A percentile compares a stretch with the other conserved stretches of the same genome.
These are phyloP conservation scores for Colletotrichum horii DNA, from an alignment of 2,329 filamentous ascomycete genomes.

Conservation along the genomic window DNA sequence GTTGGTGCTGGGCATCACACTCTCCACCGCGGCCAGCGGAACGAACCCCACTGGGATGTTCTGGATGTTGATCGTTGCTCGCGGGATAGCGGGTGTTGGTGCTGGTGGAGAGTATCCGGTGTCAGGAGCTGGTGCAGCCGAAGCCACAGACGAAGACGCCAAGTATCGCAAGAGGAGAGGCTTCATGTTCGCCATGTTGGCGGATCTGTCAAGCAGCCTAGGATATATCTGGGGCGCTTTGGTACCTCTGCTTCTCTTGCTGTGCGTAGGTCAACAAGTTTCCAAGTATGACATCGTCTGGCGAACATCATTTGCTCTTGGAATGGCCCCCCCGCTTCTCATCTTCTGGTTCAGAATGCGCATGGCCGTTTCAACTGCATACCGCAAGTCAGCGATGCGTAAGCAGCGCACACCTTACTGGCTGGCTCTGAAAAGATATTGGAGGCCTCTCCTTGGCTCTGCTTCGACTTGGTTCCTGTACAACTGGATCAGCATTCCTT, in stretches of 20 bases:
- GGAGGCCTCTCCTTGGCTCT: slow-evolving; percentile 52
- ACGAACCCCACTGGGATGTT: slow-evolving; percentile 43
- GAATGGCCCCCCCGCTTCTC: slow-evolving; percentile 51
- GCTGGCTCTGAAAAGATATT: slow-evolving; percentile 53
- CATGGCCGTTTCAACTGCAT: slow-evolving; percentile 55
- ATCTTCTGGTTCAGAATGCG: slow-evolving; percentile 59
- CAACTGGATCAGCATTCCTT: slow-evolving; percentile 60
- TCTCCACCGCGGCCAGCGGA: slow-evolving; percentile 51
- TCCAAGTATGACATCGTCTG: slow-evolving; percentile 50
- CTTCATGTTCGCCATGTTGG: slow-evolving; percentile 62
- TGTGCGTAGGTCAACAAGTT: slow-evolving; percentile 50
- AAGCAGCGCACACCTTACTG: slow-evolving; percentile 51
- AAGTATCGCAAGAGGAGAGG: slow-evolving; percentile 51
- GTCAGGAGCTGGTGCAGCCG: slow-evolving; percentile 51
- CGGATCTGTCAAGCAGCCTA: slow-evolving; percentile 53
- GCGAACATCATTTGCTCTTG: slow-evolving; percentile 55
- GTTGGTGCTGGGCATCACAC: slow-evolving; percentile 49
- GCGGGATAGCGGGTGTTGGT: slow-evolving; percentile 46
- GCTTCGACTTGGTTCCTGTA: slow-evolving; percentile 57
- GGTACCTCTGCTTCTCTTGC: slow-evolving; percentile 54
- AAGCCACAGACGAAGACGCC: slow-evolving; percentile 56
- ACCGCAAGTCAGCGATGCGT: slow-evolving; percentile 50
- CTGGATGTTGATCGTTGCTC: slow-evolving; percentile 54
- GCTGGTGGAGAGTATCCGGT: slow-evolving; percentile 60
- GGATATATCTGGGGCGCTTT: slow-evolving; percentile 56